Base-by-base conservation (phyloP, 1,284 basidiomycete genomes). In the Fomitopsis pinicola region DNA sequence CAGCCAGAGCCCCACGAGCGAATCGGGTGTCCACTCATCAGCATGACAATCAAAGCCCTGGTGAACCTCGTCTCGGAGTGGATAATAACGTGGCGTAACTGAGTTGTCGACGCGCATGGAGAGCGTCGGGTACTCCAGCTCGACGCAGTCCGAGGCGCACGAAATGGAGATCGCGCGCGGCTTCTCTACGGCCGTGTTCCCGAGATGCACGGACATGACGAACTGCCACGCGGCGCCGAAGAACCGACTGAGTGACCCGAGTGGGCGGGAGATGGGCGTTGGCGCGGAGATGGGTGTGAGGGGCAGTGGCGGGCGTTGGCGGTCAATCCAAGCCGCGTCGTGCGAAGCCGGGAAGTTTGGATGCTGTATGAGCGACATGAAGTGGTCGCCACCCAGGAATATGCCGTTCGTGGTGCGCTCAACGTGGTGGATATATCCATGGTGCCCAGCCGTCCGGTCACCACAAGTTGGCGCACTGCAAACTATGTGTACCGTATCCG, bases 1-100 rank as follows among this genome's bases (percentile, higher is more conserved):
- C 28, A 72, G 62, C 72, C 72, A 73, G 2, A 73, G 58, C 1
- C 72, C 72, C n/a, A 45, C 60, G 17, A 73, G 59, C 35, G 60
- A 63, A 22, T 35, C 35, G 3, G 70, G 65, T 4, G 30, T 38
- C 69, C 71, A 73, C 1, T 58, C 36, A 2, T 58, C 33, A 9
- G 64, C 59, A 3, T 42, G 3, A 0, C 64, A 63, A 22, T 65
- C 61, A 5, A 64, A 22, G 17, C 59, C 61, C 1, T 40, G 42
- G 14, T 26, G 50, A 15, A 57, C 19, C 4, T 44, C 53, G 30
- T 35, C 53, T n/a, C 65, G 68, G 14, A 73, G 63, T 10, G 71
- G 71, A 48, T 72, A 73, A 58, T 67, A 73, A 5, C 71, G 67
- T 5, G 68, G 62, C 10, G 50, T 38, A 40, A 56, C 61, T 3